Base-by-base conservation (phyloP, 2,329 filamentous ascomycete genomes). In the Chrysoporthe austroafricana region DNA sequence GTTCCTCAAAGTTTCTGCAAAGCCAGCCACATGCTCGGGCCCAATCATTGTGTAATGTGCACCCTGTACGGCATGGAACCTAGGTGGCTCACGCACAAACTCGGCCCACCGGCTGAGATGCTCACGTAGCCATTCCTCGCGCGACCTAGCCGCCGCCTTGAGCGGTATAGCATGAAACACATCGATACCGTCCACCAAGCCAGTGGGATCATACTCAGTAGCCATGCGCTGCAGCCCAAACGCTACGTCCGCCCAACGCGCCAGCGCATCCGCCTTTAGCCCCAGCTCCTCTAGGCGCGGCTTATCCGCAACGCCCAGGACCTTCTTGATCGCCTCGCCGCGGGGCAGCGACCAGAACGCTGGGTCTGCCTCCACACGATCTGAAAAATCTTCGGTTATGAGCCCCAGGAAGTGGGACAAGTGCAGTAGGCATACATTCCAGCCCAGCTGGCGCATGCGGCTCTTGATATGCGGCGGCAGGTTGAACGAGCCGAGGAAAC, bases 381-480 rank as follows among this genome's bases (percentile, higher is more conserved):
- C n/a, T n/a, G n/a, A n/a, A n/a, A n/a, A n/a, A n/a, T n/a, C n/a
- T n/a, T n/a, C n/a, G n/a, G n/a, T n/a, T n/a, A 46, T 4, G 16
- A 46, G 44, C 14, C 44, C 44, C 16, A 46, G 14, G 69, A 84
- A 84, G 54, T 78, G 75, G 0, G 74, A 69, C 1, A 84, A 73
- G 66, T 83, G 77, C 0, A 83, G 64, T 5, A 83, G 71, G 60
- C 78, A 79, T 43, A 71, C 69, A 63, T 74, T 76, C 76, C 78
- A 82, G 69, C 75, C 69, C 32, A 83, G 75, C 69, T 79, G 69
- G 1, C 75, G 73, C 79, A 84, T 80, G 64, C 79, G 75, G 0
- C 56, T 52, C 66, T 81, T 82, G 73, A 85, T 83, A 67, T 82
- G 79, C 3, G 83, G 84, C 1, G 84, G 83, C 4, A 83, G 72